phyloP scores from a whole-genome alignment of 345 rosid species.

The Erysimum cheiranthoides region DNA sequence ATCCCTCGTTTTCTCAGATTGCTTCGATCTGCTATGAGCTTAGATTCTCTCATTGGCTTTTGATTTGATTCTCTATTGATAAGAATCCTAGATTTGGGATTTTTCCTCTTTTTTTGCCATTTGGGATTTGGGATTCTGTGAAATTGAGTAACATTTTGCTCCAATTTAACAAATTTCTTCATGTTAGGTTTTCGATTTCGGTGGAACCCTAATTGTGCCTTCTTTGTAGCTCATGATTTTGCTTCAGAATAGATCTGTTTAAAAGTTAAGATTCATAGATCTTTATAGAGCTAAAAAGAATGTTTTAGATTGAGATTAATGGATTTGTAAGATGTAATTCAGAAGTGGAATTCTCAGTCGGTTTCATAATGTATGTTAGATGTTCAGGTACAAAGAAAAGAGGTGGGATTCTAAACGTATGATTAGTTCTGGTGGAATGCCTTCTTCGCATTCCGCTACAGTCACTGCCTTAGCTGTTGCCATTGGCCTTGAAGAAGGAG shows the following conservation, averaged over 20 bases:
- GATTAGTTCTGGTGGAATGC: conserved; percentile 96
- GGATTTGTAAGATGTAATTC: background rate
- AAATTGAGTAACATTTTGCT: background rate
- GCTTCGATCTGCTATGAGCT: background rate
- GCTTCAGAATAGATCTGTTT: background rate
- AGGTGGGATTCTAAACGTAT: conserved; percentile 92
- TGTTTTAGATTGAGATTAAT: background rate
- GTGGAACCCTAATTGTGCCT: no score
- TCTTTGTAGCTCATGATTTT: background rate
- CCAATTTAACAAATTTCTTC: conserved; percentile 6
- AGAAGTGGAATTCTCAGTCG: conserved; percentile 43
- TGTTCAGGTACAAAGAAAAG: conserved; percentile 94
- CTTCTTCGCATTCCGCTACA: conserved; percentile 94
- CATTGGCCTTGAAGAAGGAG: conserved; percentile 80
- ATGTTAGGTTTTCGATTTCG: background rate
- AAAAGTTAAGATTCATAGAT: background rate
- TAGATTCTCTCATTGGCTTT: background rate
- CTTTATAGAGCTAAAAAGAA: background rate
- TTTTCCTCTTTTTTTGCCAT: background rate
- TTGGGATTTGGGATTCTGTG: background rate
- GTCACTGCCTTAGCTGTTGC: conserved; percentile 92
- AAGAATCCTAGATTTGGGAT: background rate
- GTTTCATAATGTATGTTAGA: conserved; percentile 54
- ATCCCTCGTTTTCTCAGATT: background rate
- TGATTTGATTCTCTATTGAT: background rate